Evolutionary conservation across 805 yeast genomes (phyloP), one percentile per base, ranked within the genome.

Genomic region (Metschnikowia matae): DNA sequence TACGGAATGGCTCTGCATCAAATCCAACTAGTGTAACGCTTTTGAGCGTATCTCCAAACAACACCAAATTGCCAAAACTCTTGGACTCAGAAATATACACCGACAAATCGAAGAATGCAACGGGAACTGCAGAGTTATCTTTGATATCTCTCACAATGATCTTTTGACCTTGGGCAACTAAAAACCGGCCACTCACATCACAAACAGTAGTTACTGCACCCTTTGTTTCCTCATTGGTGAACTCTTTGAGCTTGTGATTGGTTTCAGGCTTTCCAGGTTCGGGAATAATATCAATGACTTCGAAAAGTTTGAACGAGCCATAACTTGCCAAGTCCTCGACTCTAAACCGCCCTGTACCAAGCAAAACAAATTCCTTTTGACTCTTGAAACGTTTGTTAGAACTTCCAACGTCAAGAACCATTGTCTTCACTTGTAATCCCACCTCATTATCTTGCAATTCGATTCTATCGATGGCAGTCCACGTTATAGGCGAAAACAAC

Each of bases 1-100:
- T 83, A 55, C 97, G 73, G 64, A 88, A 91, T 0, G 99, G 99
- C 60, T 92, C 97, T 2, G 95, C 92, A 65, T 90, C 96, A 68
- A 90, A 91, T 1, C 97, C 97, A 29, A 84, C 83, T 50, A 94
- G 74, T 73, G 90, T 83, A 3, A 89, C 74, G 57, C 90, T 81
- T 58, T 87, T 85, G 67, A 83, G 75, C 0, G 88, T 73, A 66
- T 94, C 99, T 17, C 96, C 96, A 15, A 90, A 67, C 1, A 90
- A 60, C n/a, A 92, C 64, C 59, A 92, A 69, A 64, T 91, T 89
- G 37, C 95, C 91, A 63, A 89, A 82, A 55, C 90, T 77, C 67
- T 91, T 91, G 14, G 89, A 78, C 56, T 88, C 96, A 6, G 86
- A 75, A 2, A 89, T 82, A 64, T 81, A 89, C 0, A 90, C 81